Conservation (phyloP, 768 basidiomycete genomes). For the Lentinula lateritia region DNA sequence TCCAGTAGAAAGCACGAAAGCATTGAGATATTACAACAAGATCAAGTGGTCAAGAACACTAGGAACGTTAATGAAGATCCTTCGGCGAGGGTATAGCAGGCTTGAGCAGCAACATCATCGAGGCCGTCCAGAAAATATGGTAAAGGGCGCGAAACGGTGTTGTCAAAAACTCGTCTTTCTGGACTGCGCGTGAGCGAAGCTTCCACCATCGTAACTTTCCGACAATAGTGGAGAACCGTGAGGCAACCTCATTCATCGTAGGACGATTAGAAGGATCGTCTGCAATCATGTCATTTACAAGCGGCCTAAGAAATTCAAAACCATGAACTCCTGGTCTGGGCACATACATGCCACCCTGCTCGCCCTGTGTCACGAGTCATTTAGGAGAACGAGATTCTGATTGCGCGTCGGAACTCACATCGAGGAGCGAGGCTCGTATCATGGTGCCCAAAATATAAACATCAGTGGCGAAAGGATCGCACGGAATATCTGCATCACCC, state of each 20-base stretch:
- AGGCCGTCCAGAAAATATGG: not conserved
- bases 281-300: constrained; percentile 18
- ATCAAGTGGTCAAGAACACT: not conserved
- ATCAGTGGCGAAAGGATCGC: no score
- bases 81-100: not conserved
- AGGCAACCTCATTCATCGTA: constrained; percentile 14
- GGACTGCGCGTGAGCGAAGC: constrained; percentile 14
- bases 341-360: not conserved
- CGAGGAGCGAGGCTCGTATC: constrained; percentile 11
- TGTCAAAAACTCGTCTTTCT: not conserved
- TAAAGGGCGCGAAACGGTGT: not conserved
- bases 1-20: no score
- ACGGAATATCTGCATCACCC: no score
- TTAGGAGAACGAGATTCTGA: not conserved
- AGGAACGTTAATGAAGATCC: not conserved
- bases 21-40: not conserved
- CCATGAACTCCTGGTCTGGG: not conserved
- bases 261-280: constrained; percentile 13
- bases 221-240: not conserved
- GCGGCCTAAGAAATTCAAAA: constrained; percentile 13
- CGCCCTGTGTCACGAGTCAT: not conserved
- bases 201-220: constrained; percentile 9
- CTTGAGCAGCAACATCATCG: not conserved
- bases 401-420: not conserved
- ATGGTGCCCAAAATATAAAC: no score